Base-by-base conservation (phyloP, 108 stramenopile genomes). In the Schizochytrium sp. region DNA sequence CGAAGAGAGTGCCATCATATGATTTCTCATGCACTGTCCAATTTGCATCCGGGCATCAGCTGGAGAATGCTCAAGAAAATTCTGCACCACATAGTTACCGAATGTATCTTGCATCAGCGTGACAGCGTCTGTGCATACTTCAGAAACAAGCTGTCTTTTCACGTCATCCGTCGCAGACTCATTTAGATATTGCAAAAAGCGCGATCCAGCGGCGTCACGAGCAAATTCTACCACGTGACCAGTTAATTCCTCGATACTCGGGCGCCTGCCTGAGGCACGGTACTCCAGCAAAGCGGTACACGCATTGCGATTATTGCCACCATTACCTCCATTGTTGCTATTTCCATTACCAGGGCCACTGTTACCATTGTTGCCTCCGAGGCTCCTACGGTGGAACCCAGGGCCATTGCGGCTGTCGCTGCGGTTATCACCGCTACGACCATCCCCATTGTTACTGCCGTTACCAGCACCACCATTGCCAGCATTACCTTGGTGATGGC, bases 31-130 rank as follows among this genome's bases (percentile, higher is more conserved):
- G 44, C 72, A 17, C 72, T 13, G 19, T 10, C 87, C 90, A 13
- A 91, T 57, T 2, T 88, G 3, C 45, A 89, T 47, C 5, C 90
- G 88, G 69, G 46, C 46, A 42, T 91, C 90, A 5, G 5, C 12
- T 28, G 47, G 38, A 19, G 87, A 87, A 42, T 76, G 88, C 72
- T 91, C 90, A 38, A 91, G 76, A 19, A 93, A 69, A 91, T 94
- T 94, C 59, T 94, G 93, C 56, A 94, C 64, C 73, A 94, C 93
- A 61, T 94, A 94, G 91, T 94, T 94, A 17, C 93, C 93, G 50
- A 94, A 94, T 17, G 93, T 93, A 55, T 94, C 93, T 61, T 93
- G 93, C 93, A 94, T 94, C 53, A 94, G 90, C 41, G 19, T 83
- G 15, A 45, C 56, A 8, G 72, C 88, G 55, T 83, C 47, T 5